These are phyloP conservation scores for Maudiozyma serrabonitensis DNA, from an alignment of 805 yeast genomes.

Conservation along the genomic window DNA sequence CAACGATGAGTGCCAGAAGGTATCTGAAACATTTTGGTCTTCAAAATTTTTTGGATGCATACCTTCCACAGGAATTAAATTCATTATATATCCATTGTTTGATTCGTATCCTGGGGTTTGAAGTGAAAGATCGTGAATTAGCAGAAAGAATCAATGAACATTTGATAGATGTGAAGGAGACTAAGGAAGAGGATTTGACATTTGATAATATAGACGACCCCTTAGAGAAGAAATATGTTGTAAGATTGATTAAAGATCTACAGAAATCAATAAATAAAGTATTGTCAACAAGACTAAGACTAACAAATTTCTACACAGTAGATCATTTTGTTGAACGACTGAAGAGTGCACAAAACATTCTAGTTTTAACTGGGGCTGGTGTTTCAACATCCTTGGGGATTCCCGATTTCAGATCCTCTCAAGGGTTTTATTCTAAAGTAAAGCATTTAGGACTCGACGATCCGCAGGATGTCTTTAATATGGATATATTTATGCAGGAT, in stretches of 20 bases:
- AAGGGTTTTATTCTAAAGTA: constrained; percentile 70
- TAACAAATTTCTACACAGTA: constrained; percentile 44
- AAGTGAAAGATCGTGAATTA: constrained; percentile 27
- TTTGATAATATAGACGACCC: constrained; percentile 26
- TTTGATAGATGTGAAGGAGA: constrained; percentile 7
- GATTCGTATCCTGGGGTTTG: constrained; percentile 57
- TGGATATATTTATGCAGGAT: constrained; percentile 58
- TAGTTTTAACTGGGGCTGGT: constrained; percentile 89
- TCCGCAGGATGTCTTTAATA: constrained; percentile 85
- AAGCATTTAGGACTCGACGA: constrained; percentile 62
- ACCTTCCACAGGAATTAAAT: constrained; percentile 51
- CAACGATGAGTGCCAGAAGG: constrained; percentile 38
- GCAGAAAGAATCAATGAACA: constrained; percentile 25
- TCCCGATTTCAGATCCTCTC: constrained; percentile 86
- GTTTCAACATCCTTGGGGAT: constrained; percentile 83
- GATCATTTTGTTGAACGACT: constrained; percentile 50
- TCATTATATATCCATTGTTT: constrained; percentile 47
- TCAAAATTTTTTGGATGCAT: constrained; percentile 47
- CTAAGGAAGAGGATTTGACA: constrained; percentile 2
- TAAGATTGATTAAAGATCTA: constrained; percentile 41
- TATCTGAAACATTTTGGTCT: constrained; percentile 54
- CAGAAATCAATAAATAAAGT: constrained; percentile 61
- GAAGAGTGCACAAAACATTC: constrained; percentile 44
- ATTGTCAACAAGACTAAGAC: constrained; percentile 42
- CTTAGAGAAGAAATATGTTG: constrained; percentile 37